Percentiles rank a stretch among this genome's conserved stretches.
phyloP scores from a whole-genome alignment of 2,329 filamentous ascomycete genomes.

The Blastomyces percursus region DNA sequence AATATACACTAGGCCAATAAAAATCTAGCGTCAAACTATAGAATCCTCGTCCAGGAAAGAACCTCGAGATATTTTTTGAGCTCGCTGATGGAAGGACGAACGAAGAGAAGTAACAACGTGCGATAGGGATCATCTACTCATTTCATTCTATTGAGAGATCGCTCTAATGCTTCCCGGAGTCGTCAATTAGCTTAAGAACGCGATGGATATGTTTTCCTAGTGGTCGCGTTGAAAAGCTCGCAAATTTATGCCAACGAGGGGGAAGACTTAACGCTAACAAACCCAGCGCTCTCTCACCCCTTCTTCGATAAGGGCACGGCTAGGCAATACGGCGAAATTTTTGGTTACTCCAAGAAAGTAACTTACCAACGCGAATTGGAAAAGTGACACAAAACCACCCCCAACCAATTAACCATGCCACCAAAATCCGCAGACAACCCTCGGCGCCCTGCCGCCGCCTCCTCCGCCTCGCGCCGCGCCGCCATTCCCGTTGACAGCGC shows the following conservation, averaged over 20 bases:
- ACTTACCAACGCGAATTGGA: neutral
- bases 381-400: neutral
- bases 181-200: neutral
- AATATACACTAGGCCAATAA: neutral
- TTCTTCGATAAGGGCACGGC: neutral
- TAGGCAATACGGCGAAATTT: neutral
- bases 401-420: slow-evolving; percentile 10
- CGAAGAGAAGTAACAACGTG: neutral
- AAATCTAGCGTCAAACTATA: neutral
- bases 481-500: neutral
- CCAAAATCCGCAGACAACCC: slow-evolving; percentile 9
- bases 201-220: neutral
- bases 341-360: neutral
- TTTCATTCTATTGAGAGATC: neutral
- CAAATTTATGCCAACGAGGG: too few relatives aligned
- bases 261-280: neutral
- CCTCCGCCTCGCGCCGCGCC: neutral
- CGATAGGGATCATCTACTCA: neutral
- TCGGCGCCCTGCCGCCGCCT: neutral
- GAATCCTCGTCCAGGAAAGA: neutral
- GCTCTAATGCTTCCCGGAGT: neutral
- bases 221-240: neutral
- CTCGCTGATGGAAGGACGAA: neutral
- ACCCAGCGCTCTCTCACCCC: neutral
- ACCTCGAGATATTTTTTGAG: neutral